Evolutionary conservation across 805 yeast genomes (phyloP).

Genomic region (Priceomyces carsonii): DNA sequence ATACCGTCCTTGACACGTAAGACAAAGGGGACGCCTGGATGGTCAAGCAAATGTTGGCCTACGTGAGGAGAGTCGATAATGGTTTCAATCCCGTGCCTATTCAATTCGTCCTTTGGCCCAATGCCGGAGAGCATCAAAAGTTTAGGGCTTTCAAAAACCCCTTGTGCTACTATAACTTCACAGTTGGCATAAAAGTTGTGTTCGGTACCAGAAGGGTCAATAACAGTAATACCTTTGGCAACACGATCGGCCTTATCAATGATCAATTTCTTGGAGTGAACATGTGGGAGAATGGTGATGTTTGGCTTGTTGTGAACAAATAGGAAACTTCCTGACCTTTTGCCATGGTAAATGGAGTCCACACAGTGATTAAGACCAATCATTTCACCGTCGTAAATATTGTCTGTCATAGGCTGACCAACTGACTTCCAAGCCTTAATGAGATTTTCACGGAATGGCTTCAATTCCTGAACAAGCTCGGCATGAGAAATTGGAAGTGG

Average conservation of each 20-base stretch:
- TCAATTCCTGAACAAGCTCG: slow-evolving; percentile 17
- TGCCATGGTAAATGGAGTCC: slow-evolving; percentile 20
- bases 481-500: slow-evolving; percentile 22
- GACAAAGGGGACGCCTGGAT: slow-evolving; percentile 27
- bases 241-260: slow-evolving; percentile 14
- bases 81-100: slow-evolving; percentile 22
- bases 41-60: slow-evolving; percentile 32
- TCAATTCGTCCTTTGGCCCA: slow-evolving; percentile 26
- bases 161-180: slow-evolving; percentile 26
- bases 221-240: slow-evolving; percentile 23
- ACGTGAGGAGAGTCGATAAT: slow-evolving; percentile 27
- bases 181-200: slow-evolving; percentile 20
- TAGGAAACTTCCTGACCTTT: slow-evolving; percentile 20
- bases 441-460: slow-evolving; percentile 13
- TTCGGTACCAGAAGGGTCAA: slow-evolving; percentile 19
- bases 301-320: slow-evolving; percentile 17
- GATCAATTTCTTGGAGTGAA: slow-evolving; percentile 21
- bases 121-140: slow-evolving; percentile 30
- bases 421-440: slow-evolving; percentile 14
- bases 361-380: slow-evolving; percentile 20
- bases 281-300: slow-evolving; percentile 23
- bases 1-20: slow-evolving; percentile 19
- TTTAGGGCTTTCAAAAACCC: slow-evolving; percentile 30
- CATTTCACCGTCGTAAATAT: slow-evolving; percentile 19
- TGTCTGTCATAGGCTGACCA: slow-evolving; percentile 18